These are phyloP conservation scores for Fusarium hostae DNA, from an alignment of 2,329 filamentous ascomycete genomes.

Conservation along the genomic window DNA sequence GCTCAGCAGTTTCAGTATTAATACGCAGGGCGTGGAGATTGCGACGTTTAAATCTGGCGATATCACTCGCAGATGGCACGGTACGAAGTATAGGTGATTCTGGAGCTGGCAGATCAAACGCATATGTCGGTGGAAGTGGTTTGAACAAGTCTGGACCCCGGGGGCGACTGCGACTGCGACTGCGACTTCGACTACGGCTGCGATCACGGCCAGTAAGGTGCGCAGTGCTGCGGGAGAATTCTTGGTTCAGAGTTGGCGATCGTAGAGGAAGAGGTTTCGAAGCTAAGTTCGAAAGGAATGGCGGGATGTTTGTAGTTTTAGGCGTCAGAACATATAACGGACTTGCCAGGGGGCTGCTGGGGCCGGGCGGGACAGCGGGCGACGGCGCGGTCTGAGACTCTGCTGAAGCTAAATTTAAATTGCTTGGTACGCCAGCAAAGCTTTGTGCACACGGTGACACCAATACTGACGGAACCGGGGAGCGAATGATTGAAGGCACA, in stretches of 20 bases:
- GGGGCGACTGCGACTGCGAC: slow-evolving; percentile 28
- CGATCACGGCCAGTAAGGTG: slow-evolving; percentile 23
- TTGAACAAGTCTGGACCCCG: slow-evolving; percentile 16
- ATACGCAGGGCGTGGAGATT: slow-evolving; percentile 37
- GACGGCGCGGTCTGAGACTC: slow-evolving; percentile 30
- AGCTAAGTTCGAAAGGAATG: slow-evolving; percentile 26
- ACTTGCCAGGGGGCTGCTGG: slow-evolving; percentile 33
- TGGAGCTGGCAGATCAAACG: slow-evolving; percentile 14
- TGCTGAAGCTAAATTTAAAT: slow-evolving; percentile 37
- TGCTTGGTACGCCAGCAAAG: slow-evolving; percentile 23
- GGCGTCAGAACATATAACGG: slow-evolving; percentile 45
- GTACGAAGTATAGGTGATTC: slow-evolving; percentile 30
- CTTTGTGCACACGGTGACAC: slow-evolving; percentile 32
- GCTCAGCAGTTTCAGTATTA: slow-evolving; percentile 35
- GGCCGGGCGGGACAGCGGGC: slow-evolving; percentile 40
- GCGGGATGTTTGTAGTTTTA: slow-evolving; percentile 45
- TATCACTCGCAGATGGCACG: slow-evolving; percentile 34
- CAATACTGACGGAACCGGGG: slow-evolving; percentile 19
- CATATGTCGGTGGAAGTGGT: slow-evolving; percentile 5
- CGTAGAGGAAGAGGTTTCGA: slow-evolving; percentile 22
- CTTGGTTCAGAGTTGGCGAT: slow-evolving; percentile 20
- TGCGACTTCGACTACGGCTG: slow-evolving; percentile 30
- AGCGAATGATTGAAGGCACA: slow-evolving; percentile 19
- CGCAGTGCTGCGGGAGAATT: slow-evolving; percentile 22
- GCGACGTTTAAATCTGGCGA: slow-evolving; percentile 40